Evolutionary conservation across 352 stramenopile genomes (phyloP).

Genomic region (Globisporangium yorkense): DNA sequence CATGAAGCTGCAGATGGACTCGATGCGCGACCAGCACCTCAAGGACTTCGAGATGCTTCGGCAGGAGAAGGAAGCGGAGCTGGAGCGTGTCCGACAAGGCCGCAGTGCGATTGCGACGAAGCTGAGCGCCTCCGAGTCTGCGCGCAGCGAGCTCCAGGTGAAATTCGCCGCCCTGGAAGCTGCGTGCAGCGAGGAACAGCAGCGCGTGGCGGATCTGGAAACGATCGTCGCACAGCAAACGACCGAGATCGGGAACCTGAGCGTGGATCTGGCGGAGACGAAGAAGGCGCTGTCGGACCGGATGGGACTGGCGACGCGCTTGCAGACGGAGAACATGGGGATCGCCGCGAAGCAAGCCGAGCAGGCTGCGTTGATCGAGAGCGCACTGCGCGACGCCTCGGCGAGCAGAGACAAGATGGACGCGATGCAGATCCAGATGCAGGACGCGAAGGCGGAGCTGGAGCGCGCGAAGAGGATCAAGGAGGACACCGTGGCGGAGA

Average conservation of each 20-base stretch:
- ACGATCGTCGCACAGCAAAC: slow-evolving; percentile 44
- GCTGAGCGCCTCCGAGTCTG: slow-evolving; percentile 20
- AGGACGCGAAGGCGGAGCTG: slow-evolving; percentile 48
- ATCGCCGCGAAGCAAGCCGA: slow-evolving; percentile 78
- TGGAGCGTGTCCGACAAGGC: slow-evolving; percentile 46
- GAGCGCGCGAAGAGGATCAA: slow-evolving; percentile 39
- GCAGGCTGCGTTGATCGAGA: slow-evolving; percentile 69
- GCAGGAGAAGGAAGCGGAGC: slow-evolving; percentile 47
- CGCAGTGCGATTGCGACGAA: slow-evolving; percentile 16
- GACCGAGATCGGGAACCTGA: slow-evolving; percentile 54
- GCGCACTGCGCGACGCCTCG: slow-evolving; percentile 49
- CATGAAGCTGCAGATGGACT: slow-evolving; percentile 39
- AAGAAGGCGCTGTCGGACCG: slow-evolving; percentile 83
- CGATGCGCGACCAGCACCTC: slow-evolving; percentile 49
- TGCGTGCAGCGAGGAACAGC: slow-evolving; percentile 30
- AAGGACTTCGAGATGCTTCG: slow-evolving; percentile 59
- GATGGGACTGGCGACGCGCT: slow-evolving; percentile 68
- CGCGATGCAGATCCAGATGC: slow-evolving; percentile 49
- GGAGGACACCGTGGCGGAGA: slow-evolving; percentile 35
- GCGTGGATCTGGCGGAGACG: slow-evolving; percentile 67
- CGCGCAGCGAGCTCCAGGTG: slow-evolving; percentile 22
- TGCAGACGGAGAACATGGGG: slow-evolving; percentile 83
- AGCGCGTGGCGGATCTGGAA: slow-evolving; percentile 42
- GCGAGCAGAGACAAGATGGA: slow-evolving; percentile 33
- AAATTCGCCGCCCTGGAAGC: slow-evolving; percentile 26